Evolutionary conservation across 1,139 yeast species (phyloP), one percentile per base, ranked within the genome.

Genomic region (Komagataea norvegica): DNA sequence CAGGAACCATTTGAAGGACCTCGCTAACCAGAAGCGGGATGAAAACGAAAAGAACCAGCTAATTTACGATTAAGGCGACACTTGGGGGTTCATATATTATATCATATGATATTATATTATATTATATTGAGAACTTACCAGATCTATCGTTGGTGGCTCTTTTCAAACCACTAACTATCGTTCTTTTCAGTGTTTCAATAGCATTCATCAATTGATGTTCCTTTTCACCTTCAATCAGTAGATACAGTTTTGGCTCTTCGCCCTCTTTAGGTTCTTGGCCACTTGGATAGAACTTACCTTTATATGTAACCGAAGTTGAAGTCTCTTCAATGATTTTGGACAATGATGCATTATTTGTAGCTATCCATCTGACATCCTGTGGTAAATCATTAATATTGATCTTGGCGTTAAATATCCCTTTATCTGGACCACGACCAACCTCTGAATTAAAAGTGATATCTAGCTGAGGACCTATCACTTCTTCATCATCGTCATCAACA

Each of bases 341-440:
- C 36, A 85, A 67, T 32, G 76, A 79, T 3, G 81, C 80, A 23
- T 83, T 71, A 44, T 82, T 79, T 4, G 89, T 79, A 5, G 85
- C 89, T 36, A 72, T 72, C 93, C 95, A 82, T 49, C 98, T 67
- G 0, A 89, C 91, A 31, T 74, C 69, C 52, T 84, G 91, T 0
- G 97, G 96, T 22, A 85, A 67, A 55, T 91, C 96, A 52, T 91
- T 91, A 47, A 89, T 80, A 36, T 77, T 76, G 40, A 91, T 69
- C 29, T 77, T 72, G 1, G 95, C 82, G 51, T 79, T 83, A 63
- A 68, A 86, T 21, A 75, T 72, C 20, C 81, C 72, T 18, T 70
- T 64, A 45, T 80, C 88, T 1, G 87, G 82, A 0, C 67, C 61
- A 27, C 52, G 49, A 3, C 45, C 51, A 23, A 43, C 48, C 5